Conservation (phyloP, 2,329 filamentous ascomycete genomes). For the Fonsecaea pedrosoi region DNA sequence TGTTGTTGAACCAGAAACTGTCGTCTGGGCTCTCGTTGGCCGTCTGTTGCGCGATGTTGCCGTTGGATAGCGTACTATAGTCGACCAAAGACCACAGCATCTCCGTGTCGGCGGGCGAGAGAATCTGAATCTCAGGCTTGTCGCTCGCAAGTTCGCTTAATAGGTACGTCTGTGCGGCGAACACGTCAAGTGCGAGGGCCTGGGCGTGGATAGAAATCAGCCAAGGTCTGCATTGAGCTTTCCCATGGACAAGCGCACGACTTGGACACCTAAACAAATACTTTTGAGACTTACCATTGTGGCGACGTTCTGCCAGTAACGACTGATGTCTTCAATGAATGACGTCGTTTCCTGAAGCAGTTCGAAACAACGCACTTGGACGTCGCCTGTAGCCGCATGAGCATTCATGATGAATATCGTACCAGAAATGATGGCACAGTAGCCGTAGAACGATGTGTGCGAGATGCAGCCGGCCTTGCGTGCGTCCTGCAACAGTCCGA, state of each 20-base stretch:
- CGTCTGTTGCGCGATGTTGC: too few species aligned
- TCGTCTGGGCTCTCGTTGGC: too few species aligned
- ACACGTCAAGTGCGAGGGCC: background rate
- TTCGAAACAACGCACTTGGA: conserved; percentile 2
- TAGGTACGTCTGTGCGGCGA: too few species aligned
- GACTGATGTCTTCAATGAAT: conserved; percentile 15
- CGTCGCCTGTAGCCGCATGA: too few species aligned
- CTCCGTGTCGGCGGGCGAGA: conserved; percentile 4
- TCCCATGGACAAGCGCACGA: too few species aligned
- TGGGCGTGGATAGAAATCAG: background rate
- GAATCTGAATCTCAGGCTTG: conserved; percentile 6
- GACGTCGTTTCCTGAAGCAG: conserved; percentile 10
- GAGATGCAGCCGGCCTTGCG: conserved; percentile 36
- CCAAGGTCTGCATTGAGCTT: background rate
- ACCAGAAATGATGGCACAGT: conserved; percentile 45
- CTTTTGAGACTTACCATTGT: conserved; percentile 16
- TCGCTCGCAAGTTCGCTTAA: background rate
- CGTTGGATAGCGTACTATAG: conserved; percentile 27
- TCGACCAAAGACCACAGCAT: conserved; percentile 24
- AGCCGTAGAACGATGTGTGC: conserved; percentile 45
- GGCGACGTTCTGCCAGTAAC: conserved; percentile 23
- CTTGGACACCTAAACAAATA: background rate
- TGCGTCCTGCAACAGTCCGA: conserved; percentile 40
- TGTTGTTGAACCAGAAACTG: too few species aligned
- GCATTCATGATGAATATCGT: background rate